Base-by-base conservation (phyloP, 73 alveolate species). In the Diophrys sp. region DNA sequence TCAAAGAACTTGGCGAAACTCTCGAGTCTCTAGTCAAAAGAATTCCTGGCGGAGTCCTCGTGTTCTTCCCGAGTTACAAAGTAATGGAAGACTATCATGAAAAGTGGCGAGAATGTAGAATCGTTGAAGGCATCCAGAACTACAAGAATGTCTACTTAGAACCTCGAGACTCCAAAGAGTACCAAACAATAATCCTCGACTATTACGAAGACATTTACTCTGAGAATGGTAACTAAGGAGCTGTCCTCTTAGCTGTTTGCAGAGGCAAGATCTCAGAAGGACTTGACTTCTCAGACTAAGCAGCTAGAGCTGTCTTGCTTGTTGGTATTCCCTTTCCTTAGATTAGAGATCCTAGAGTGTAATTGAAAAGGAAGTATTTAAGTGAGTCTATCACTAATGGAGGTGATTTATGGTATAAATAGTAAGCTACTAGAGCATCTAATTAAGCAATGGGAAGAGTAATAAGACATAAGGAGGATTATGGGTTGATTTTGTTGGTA, bases 291-390 rank as follows among this genome's bases (percentile, higher is more conserved):
- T 92, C 95, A 68, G 97, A 96, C 83, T 95, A 96, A 79, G 91
- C 89, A 32, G 99, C 99, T 0, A 87, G 99, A 54, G 87, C 94
- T 55, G 99, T 96, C 1, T 81, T 96, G 29, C 84, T 94, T n/a
- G 86, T 96, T 44, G 99, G 99, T 11, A 94, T 93, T n/a, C 99
- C 99, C 2, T 96, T 87, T 84, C 98, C 99, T 27, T 75, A 73
- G 72, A 78, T 81, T 14, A 74, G 73, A 0, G 99, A 96, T 73
- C 93, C 93, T 18, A 89, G 80, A 76, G 73, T 90, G 1, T 85
- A 84, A 29, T 73, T 92, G 85, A 95, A 95, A 80, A 90, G 78
- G 73, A 28, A 84, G 23, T 78, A 78, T 56, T 33, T 84, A 67
- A 81, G n/a, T n/a, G n/a, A n/a, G n/a, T n/a, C n/a, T n/a, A n/a